phyloP scores from a whole-genome alignment of 805 yeast genomes.

The Lipomyces starkeyi region DNA sequence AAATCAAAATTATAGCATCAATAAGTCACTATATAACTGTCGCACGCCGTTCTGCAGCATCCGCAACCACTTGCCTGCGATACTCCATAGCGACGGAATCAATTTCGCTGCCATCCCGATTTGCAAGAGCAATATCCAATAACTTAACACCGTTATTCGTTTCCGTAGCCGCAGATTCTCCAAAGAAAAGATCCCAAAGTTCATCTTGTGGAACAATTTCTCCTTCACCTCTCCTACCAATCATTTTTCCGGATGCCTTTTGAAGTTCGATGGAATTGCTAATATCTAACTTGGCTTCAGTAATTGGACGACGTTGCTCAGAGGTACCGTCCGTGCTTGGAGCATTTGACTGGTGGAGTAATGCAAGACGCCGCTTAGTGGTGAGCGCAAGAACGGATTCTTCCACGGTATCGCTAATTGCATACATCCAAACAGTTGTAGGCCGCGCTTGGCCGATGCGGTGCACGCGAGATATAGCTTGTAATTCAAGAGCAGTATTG shows the following conservation, averaged over 20 bases:
- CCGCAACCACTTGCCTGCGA: constrained; percentile 21
- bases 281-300: constrained; percentile 44
- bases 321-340: constrained; percentile 3
- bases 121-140: constrained; percentile 20
- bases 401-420: constrained; percentile 82
- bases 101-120: constrained; percentile 10
- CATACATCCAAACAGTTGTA: constrained; percentile 93
- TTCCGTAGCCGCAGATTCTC: constrained; percentile 21
- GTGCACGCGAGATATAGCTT: constrained; percentile 90
- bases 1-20: not conserved
- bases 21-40: not conserved
- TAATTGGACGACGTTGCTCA: constrained; percentile 42
- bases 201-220: constrained; percentile 65
- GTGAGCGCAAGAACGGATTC: constrained; percentile 79
- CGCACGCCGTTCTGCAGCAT: constrained; percentile 31
- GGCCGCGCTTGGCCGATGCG: constrained; percentile 84
- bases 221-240: constrained; percentile 59
- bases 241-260: constrained; percentile 56
- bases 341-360: constrained; percentile 36
- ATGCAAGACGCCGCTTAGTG: constrained; percentile 60
- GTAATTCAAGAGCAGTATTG: constrained; percentile 83
- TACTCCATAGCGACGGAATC: constrained; percentile 18
- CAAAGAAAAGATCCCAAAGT: constrained; percentile 67
- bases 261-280: constrained; percentile 64
- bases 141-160: constrained; percentile 13